Percentiles rank a stretch among this genome's conserved stretches.
phyloP scores from a whole-genome alignment of 345 rosid genomes.

The Pistacia integerrima region DNA sequence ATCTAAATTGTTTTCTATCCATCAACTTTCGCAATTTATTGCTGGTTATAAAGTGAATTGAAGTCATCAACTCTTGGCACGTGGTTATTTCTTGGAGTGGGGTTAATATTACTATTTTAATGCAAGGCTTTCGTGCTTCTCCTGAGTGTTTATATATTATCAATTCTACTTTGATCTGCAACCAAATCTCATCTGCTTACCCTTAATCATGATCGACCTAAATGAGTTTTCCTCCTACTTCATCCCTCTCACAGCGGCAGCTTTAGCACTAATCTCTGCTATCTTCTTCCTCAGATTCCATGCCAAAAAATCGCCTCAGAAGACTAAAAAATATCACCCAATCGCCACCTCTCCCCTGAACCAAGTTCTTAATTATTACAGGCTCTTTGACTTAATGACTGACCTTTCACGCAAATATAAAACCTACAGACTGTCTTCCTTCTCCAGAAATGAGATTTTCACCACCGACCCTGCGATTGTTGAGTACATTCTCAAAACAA shows the following conservation, averaged over 20 bases:
- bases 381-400: constrained; percentile 11
- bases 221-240: not conserved
- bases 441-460: constrained; percentile 11
- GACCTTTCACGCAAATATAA: constrained; percentile 5
- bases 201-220: not conserved
- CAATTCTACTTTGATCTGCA: too few species aligned
- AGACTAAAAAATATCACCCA: constrained; percentile 4
- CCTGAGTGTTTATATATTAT: too few species aligned
- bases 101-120: too few species aligned
- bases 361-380: constrained; percentile 5
- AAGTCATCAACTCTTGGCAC: too few species aligned
- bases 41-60: too few species aligned
- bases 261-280: not conserved
- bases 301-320: not conserved
- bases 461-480: constrained; percentile 31
- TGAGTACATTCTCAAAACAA: constrained; percentile 37
- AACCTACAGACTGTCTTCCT: not conserved
- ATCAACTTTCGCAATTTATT: too few species aligned
- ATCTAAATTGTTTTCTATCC: too few species aligned
- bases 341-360: not conserved
- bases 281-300: not conserved
- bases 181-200: too few species aligned
- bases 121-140: too few species aligned
- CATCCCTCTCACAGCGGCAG: not conserved
- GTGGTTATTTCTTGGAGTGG: too few species aligned